Conservation (phyloP, 1,284 basidiomycete genomes). For the Tranzscheliella williamsii region DNA sequence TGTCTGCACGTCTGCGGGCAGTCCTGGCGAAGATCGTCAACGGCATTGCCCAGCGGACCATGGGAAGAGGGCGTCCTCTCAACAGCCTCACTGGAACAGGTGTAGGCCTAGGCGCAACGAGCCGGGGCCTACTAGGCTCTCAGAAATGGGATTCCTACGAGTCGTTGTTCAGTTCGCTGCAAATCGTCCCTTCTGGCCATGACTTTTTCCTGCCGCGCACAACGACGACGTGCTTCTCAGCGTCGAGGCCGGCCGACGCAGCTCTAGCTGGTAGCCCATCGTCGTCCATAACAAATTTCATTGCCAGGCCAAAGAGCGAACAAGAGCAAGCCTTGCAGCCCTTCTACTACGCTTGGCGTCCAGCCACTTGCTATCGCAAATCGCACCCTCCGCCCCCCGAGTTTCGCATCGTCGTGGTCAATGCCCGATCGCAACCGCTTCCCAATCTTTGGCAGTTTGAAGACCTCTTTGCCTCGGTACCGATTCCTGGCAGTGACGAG, state of each 20-base stretch:
- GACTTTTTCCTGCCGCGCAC: conserved; percentile 59
- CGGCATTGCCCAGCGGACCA: neutral
- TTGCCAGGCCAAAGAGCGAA: neutral
- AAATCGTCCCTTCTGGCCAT: conserved; percentile 74
- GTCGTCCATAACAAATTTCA: neutral
- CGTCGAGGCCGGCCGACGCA: neutral
- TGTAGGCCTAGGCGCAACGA: neutral
- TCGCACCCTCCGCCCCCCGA: conserved; percentile 78
- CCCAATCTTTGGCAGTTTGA: conserved; percentile 40
- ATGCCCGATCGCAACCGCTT: conserved; percentile 35
- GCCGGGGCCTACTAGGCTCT: neutral
- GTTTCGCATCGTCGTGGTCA: conserved; percentile 76
- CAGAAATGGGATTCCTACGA: conserved; percentile 29
- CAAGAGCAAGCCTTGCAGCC: conserved; percentile 51
- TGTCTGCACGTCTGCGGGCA: neutral
- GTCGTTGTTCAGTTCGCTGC: conserved; percentile 62
- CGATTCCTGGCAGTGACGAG: conserved; percentile 29
- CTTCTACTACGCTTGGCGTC: conserved; percentile 93
- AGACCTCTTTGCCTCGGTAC: conserved; percentile 45
- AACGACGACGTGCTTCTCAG: no score
- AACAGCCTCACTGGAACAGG: neutral
- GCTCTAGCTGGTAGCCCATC: neutral
- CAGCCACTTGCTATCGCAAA: conserved; percentile 79
- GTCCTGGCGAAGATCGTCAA: neutral
- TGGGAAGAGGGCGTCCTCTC: no score